phyloP scores from a whole-genome alignment of 345 rosid genomes.

The Brassica juncea region DNA sequence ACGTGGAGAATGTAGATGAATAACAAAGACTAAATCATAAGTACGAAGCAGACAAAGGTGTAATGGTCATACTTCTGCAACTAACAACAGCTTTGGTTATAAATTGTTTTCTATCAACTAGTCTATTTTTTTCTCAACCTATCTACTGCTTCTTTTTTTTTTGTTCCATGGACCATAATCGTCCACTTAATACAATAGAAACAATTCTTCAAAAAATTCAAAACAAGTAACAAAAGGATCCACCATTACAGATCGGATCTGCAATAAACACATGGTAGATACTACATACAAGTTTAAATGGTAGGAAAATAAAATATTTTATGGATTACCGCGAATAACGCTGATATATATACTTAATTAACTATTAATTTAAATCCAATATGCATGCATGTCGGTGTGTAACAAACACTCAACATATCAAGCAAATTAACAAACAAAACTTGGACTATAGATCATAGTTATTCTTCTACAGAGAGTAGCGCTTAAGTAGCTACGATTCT shows the following conservation, averaged over 20 bases:
- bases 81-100: neutral
- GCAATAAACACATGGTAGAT: neutral
- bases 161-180: neutral
- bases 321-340: neutral
- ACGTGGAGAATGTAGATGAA: constrained; percentile 7
- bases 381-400: neutral
- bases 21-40: neutral
- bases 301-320: neutral
- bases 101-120: neutral
- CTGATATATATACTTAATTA: neutral
- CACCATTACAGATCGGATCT: neutral
- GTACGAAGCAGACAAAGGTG: constrained; percentile 21
- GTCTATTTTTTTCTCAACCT: neutral
- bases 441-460: neutral
- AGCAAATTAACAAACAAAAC: neutral
- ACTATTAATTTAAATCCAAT: neutral
- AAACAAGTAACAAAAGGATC: neutral
- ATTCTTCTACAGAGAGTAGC: neutral
- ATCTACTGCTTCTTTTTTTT: neutral
- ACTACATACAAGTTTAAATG: neutral
- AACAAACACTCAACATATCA: neutral
- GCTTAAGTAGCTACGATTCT: neutral
- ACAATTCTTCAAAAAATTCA: neutral
- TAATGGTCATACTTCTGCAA: neutral
- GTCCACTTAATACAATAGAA: neutral